phyloP scores from a whole-genome alignment of 2,329 filamentous ascomycete species.

The Hymenoscyphus linearis region DNA sequence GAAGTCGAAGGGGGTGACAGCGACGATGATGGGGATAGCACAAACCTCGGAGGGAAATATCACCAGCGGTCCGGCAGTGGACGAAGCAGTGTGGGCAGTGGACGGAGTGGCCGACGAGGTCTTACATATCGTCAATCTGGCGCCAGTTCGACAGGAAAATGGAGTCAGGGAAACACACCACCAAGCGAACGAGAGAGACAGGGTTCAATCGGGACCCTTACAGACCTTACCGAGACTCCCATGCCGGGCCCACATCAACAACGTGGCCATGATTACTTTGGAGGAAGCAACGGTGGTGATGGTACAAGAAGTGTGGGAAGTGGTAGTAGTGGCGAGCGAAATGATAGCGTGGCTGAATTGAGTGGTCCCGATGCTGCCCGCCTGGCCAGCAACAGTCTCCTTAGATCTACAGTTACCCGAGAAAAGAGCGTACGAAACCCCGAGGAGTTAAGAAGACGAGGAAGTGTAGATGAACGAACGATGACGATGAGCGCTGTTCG shows the following conservation, averaged over 20 bases:
- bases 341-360: slow-evolving; percentile 56
- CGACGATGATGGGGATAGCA: slow-evolving; percentile 61
- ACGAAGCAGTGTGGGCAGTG: slow-evolving; percentile 51
- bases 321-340: slow-evolving; percentile 42
- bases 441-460: slow-evolving; percentile 69
- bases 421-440: slow-evolving; percentile 62
- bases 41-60: slow-evolving; percentile 43
- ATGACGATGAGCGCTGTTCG: slow-evolving; percentile 59
- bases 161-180: slow-evolving; percentile 40
- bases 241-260: slow-evolving; percentile 15
- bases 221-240: slow-evolving; percentile 27
- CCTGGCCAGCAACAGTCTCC: slow-evolving; percentile 53
- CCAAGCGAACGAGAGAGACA: slow-evolving; percentile 32
- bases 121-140: slow-evolving; percentile 36
- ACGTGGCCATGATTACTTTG: slow-evolving; percentile 24
- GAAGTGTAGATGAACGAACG: slow-evolving; percentile 77
- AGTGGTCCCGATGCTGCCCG: slow-evolving; percentile 37
- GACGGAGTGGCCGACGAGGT: slow-evolving; percentile 32
- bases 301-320: slow-evolving; percentile 28
- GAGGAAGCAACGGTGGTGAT: slow-evolving; percentile 21
- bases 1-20: slow-evolving; percentile 88
- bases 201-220: slow-evolving; percentile 23
- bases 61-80: slow-evolving; percentile 71
- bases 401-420: slow-evolving; percentile 52
- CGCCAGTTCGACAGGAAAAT: slow-evolving; percentile 34